phyloP scores from a whole-genome alignment of 176 grass and related monocot genomes.

The Thalia dealbata region DNA sequence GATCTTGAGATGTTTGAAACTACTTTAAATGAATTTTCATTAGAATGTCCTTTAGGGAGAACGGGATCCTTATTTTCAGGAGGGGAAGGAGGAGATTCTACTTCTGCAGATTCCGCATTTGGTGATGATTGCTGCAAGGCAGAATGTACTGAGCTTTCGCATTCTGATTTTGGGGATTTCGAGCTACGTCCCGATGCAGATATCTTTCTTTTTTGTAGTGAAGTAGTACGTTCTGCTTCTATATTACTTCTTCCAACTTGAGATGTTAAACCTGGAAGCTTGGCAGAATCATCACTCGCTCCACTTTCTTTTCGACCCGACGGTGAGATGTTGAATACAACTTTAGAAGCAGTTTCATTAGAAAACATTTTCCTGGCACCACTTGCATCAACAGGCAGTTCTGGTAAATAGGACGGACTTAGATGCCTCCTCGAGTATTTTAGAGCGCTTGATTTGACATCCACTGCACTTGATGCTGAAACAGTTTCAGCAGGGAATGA shows the following conservation, averaged over 20 bases:
- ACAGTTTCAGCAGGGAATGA: neutral
- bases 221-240: constrained; percentile 17
- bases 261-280: constrained; percentile 1
- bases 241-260: constrained; percentile 12
- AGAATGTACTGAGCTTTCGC: constrained; percentile 9
- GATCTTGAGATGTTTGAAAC: constrained; percentile 16
- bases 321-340: constrained; percentile 16
- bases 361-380: constrained; percentile 5
- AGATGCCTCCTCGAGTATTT: constrained; percentile 38
- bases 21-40: constrained; percentile 14
- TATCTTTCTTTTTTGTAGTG: constrained; percentile 35
- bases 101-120: constrained; percentile 24
- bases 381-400: constrained; percentile 15
- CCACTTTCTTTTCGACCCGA: constrained; percentile 1
- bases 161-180: constrained; percentile 15
- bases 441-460: constrained; percentile 6
- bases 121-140: constrained; percentile 17
- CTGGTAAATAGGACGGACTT: constrained; percentile 36
- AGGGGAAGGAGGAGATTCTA: constrained; percentile 21
- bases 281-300: constrained; percentile 11
- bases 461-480: neutral
- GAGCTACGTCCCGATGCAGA: constrained; percentile 23
- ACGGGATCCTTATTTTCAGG: constrained; percentile 11
- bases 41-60: constrained; percentile 5
- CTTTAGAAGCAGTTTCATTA: constrained; percentile 16